A percentile compares a stretch with the other conserved stretches of the same genome.
These are phyloP conservation scores for Monocercomonoides exilis DNA, from an alignment of 78 protist species.

Conservation along the genomic window DNA sequence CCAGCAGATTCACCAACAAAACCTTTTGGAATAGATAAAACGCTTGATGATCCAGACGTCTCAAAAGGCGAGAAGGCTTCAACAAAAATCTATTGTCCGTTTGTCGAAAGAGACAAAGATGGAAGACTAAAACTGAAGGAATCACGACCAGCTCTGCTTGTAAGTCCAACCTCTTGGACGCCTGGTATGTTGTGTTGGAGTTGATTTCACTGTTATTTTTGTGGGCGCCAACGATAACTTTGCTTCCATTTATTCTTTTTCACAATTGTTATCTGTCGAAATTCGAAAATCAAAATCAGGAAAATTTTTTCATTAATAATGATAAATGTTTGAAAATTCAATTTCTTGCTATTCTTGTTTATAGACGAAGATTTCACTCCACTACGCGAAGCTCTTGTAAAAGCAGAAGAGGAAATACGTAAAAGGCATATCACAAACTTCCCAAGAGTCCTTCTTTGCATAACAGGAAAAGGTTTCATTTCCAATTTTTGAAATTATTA, in stretches of 20 bases:
- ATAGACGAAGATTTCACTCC: conserved; percentile 77
- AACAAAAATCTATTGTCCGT: no score
- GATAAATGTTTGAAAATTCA: no score
- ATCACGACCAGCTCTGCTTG: not conserved
- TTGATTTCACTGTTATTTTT: not conserved
- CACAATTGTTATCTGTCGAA: not conserved
- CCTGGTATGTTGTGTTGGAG: not conserved
- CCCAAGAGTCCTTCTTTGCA: not conserved
- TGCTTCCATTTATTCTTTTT: not conserved
- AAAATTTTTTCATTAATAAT: no score
- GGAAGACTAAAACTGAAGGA: not conserved
- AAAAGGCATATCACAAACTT: not conserved
- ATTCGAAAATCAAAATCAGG: not conserved
- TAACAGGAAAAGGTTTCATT: conserved; percentile 73
- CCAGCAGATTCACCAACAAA: no score
- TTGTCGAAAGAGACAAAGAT: no score
- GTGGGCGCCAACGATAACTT: not conserved
- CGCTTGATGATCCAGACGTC: no score
- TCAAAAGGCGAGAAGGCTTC: no score
- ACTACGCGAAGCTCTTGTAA: conserved; percentile 44
- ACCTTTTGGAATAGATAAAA: no score
- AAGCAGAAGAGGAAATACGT: conserved; percentile 16
- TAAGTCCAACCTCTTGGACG: not conserved
- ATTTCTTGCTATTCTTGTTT: not conserved
- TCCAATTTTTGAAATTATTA: conserved; percentile 25